phyloP scores from a whole-genome alignment of 2,329 filamentous ascomycete species.

The Sarocladiaceae sp. region DNA sequence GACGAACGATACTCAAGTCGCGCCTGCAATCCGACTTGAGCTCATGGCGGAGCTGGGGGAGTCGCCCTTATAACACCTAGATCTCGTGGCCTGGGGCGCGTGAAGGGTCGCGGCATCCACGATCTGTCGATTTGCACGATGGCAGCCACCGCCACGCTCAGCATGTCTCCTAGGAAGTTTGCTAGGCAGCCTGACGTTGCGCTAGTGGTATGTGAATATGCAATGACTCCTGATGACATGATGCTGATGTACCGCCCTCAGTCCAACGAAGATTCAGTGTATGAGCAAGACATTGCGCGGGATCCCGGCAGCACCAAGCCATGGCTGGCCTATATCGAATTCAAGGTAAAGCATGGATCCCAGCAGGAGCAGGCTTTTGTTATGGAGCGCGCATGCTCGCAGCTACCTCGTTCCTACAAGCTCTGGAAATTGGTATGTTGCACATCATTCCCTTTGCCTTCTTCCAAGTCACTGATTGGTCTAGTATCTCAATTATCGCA shows the following conservation, averaged over 20 bases:
- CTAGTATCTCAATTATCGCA: constrained; percentile 79
- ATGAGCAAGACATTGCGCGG: constrained; percentile 91
- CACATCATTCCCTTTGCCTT: background rate
- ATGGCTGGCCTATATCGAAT: constrained; percentile 90
- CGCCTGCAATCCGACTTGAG: background rate
- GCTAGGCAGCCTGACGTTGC: constrained; percentile 9
- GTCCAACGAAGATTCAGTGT: constrained; percentile 84
- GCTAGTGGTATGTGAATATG: constrained; percentile 10
- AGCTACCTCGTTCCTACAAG: constrained; percentile 93
- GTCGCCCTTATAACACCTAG: background rate
- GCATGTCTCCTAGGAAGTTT: background rate
- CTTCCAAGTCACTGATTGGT: constrained; percentile 2
- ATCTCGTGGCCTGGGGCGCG: too few species aligned
- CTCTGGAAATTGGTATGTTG: constrained; percentile 79
- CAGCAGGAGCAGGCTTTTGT: constrained; percentile 78
- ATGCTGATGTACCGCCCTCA: constrained; percentile 29
- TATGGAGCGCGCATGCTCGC: constrained; percentile 84
- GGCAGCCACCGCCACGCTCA: constrained; percentile 1
- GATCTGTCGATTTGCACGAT: background rate
- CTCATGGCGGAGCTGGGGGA: background rate
- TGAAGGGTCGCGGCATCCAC: too few species aligned
- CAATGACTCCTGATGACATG: too few species aligned
- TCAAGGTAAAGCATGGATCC: constrained; percentile 82
- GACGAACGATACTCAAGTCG: background rate
- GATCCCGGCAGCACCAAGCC: constrained; percentile 82